A percentile compares a stretch with the other conserved stretches of the same genome.
Conservation (phyloP, 345 rosid genomes). For the Angophora floribunda region DNA sequence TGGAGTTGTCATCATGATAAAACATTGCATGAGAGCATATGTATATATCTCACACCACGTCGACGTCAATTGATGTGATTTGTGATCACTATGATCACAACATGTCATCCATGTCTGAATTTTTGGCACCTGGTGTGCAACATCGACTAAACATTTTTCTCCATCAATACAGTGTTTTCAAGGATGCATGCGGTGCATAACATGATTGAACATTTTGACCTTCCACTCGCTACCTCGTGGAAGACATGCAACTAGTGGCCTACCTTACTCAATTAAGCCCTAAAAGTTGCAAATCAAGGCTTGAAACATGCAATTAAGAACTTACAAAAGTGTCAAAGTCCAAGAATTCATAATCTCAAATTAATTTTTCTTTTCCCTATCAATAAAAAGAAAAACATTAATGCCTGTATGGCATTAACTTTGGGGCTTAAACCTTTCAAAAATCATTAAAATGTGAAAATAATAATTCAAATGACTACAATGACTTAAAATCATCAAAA, state of each 20-base stretch:
- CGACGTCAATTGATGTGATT: neutral
- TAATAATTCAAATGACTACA: neutral
- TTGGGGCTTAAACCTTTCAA: neutral
- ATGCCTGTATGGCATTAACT: neutral
- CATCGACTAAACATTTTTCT: neutral
- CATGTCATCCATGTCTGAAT: rapidly evolving
- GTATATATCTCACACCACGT: too few species aligned
- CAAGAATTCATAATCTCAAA: neutral
- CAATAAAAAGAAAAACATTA: too few species aligned
- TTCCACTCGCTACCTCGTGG: neutral
- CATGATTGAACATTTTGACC: neutral
- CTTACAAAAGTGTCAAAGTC: neutral
- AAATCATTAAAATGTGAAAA: neutral
- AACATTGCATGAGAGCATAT: neutral
- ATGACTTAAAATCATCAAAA: too few species aligned
- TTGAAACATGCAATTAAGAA: neutral
- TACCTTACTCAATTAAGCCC: neutral
- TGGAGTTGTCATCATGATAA: too few species aligned
- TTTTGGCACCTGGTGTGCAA: rapidly evolving
- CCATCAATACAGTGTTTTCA: neutral
- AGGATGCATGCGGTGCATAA: neutral
- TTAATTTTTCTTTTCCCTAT: neutral
- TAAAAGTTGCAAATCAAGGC: neutral
- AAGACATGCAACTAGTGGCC: neutral
- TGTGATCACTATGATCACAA: neutral